phyloP scores from a whole-genome alignment of 495 filamentous ascomycete species.

The Hyaloscypha hepaticicola region DNA sequence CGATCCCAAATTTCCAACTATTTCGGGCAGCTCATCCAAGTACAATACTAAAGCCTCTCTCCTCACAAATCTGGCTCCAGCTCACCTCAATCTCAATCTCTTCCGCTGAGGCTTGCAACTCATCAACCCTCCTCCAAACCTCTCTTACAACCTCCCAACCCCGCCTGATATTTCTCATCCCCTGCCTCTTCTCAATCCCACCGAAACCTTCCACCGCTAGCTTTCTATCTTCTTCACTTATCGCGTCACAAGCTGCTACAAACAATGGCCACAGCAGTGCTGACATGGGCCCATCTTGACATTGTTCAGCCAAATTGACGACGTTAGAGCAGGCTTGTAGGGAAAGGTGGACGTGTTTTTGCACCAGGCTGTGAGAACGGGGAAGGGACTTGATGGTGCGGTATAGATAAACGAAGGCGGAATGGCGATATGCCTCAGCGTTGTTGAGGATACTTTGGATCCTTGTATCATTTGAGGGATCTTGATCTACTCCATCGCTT shows the following conservation, averaged over 20 bases:
- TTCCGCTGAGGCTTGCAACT: constrained; percentile 17
- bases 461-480: constrained; percentile 29
- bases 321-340: constrained; percentile 53
- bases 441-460: constrained; percentile 55
- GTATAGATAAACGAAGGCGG: constrained; percentile 60
- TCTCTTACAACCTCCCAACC: constrained; percentile 57
- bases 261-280: constrained; percentile 63
- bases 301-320: constrained; percentile 38
- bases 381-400: constrained; percentile 49
- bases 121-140: constrained; percentile 53
- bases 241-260: constrained; percentile 56
- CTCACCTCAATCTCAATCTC: constrained; percentile 35
- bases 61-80: constrained; percentile 49
- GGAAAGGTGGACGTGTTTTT: constrained; percentile 48
- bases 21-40: too few relatives aligned
- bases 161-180: constrained; percentile 60
- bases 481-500: not conserved
- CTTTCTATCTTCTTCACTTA: constrained; percentile 38
- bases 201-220: constrained; percentile 49
- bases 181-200: constrained; percentile 51
- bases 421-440: constrained; percentile 61
- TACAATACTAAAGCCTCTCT: constrained; percentile 52
- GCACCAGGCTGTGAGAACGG: constrained; percentile 46
- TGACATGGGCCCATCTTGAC: constrained; percentile 51
- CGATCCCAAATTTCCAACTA: too few relatives aligned